phyloP scores from a whole-genome alignment of 345 rosid species.

The Aurinia saxatilis region DNA sequence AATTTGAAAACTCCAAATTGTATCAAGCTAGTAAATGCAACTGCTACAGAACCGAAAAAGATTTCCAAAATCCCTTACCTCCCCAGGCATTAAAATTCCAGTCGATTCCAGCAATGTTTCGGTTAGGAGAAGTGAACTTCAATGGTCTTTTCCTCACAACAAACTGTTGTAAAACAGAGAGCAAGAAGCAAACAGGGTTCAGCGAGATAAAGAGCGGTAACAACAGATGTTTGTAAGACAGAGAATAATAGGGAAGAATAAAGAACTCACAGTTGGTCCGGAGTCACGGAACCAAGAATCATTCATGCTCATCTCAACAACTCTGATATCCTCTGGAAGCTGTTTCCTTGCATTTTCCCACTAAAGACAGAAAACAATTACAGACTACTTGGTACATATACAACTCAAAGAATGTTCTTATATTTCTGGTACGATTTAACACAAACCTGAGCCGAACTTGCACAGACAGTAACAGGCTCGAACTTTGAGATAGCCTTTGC shows the following conservation, averaged over 20 bases:
- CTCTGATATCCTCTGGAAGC: constrained; percentile 68
- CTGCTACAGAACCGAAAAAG: neutral
- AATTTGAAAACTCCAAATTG: neutral
- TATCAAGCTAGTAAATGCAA: neutral
- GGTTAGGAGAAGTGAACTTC: constrained; percentile 22
- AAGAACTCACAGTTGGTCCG: constrained; percentile 80
- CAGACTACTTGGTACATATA: neutral
- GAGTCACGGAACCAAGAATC: constrained; percentile 97
- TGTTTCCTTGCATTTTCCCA: constrained; percentile 77
- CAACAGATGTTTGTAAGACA: neutral
- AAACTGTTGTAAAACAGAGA: constrained; percentile 40
- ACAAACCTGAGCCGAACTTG: constrained; percentile 72
- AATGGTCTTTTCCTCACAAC: constrained; percentile 37
- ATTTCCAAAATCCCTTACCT: constrained; percentile 35
- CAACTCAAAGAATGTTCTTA: neutral
- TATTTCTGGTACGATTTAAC: constrained; percentile 7
- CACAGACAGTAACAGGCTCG: constrained; percentile 85
- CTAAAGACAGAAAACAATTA: constrained; percentile 18
- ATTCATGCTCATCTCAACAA: constrained; percentile 88
- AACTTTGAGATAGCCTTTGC: constrained; percentile 76
- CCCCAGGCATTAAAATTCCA: constrained; percentile 94
- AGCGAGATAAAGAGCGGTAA: neutral
- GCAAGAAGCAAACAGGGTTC: neutral
- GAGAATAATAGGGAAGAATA: neutral
- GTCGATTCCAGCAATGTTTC: constrained; percentile 70